Evolutionary conservation across 805 yeast genomes (phyloP).

Genomic region (Saccharomyces jurei): DNA sequence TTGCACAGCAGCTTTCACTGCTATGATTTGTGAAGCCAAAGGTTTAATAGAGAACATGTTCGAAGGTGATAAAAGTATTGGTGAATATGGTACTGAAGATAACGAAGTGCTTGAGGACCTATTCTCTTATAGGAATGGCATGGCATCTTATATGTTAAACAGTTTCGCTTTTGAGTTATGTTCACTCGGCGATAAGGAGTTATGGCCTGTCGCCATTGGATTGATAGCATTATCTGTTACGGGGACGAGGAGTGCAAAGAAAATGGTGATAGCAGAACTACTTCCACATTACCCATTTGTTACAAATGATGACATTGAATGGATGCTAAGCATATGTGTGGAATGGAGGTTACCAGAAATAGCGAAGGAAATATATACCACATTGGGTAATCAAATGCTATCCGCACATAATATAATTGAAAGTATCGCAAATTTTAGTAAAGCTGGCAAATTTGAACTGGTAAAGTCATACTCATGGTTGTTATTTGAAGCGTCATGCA

Average conservation of each 20-base stretch:
- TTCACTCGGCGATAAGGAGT: slow-evolving; percentile 32
- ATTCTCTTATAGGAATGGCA: slow-evolving; percentile 34
- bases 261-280: slow-evolving; percentile 41
- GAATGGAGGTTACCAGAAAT: slow-evolving; percentile 53
- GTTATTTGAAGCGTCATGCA: slow-evolving; percentile 51
- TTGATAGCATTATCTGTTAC: slow-evolving; percentile 43
- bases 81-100: slow-evolving; percentile 12
- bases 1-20: slow-evolving; percentile 54
- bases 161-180: slow-evolving; percentile 28
- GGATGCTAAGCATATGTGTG: slow-evolving; percentile 70
- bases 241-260: slow-evolving; percentile 30
- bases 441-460: slow-evolving; percentile 49
- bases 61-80: slow-evolving; percentile 18
- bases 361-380: slow-evolving; percentile 46
- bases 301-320: slow-evolving; percentile 70
- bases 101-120: slow-evolving; percentile 18
- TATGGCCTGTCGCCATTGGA: slow-evolving; percentile 67
- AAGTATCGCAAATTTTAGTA: slow-evolving; percentile 55
- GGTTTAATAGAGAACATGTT: slow-evolving; percentile 43
- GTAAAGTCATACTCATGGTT: slow-evolving; percentile 48
- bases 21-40: slow-evolving; percentile 55
- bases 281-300: slow-evolving; percentile 53
- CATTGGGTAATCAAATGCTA: slow-evolving; percentile 40
- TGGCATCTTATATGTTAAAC: slow-evolving; percentile 34
- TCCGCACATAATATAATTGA: slow-evolving; percentile 52